Percentiles rank a stretch among this genome's conserved stretches.
These are phyloP conservation scores for Phanerodontia chrysosporium DNA, from an alignment of 768 basidiomycete genomes.

Conservation along the genomic window DNA sequence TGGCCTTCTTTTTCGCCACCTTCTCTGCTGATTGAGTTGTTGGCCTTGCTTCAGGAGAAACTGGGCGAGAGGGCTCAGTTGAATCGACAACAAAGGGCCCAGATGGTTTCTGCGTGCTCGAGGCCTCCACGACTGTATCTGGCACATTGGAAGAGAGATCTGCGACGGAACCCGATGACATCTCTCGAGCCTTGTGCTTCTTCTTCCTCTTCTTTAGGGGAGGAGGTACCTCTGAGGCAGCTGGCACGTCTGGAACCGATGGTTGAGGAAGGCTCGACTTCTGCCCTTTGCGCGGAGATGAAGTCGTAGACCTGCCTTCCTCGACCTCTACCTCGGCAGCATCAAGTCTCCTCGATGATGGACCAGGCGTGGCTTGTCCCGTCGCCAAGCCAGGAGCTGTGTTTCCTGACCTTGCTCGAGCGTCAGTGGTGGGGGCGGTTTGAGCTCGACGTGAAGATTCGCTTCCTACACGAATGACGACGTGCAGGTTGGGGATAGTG, in stretches of 20 bases:
- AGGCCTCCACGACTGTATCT: neutral
- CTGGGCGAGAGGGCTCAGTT: neutral
- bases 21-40: neutral
- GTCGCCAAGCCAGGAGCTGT: neutral
- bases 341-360: neutral
- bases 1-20: constrained; percentile 11
- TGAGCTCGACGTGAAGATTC: neutral
- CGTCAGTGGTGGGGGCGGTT: neutral
- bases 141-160: neutral
- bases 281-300: neutral
- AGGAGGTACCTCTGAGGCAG: neutral
- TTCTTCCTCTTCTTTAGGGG: constrained; percentile 26
- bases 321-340: neutral
- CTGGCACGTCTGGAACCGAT: neutral
- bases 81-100: neutral
- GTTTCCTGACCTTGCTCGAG: neutral
- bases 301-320: neutral
- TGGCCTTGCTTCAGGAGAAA: neutral
- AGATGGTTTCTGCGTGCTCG: neutral
- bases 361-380: too few species aligned
- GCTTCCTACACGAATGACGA: neutral
- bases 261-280: neutral
- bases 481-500: neutral
- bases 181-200: constrained; percentile 14
- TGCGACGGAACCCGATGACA: neutral